Conservation (phyloP, 352 stramenopile genomes). For the Ochromonadaceae sp. region DNA sequence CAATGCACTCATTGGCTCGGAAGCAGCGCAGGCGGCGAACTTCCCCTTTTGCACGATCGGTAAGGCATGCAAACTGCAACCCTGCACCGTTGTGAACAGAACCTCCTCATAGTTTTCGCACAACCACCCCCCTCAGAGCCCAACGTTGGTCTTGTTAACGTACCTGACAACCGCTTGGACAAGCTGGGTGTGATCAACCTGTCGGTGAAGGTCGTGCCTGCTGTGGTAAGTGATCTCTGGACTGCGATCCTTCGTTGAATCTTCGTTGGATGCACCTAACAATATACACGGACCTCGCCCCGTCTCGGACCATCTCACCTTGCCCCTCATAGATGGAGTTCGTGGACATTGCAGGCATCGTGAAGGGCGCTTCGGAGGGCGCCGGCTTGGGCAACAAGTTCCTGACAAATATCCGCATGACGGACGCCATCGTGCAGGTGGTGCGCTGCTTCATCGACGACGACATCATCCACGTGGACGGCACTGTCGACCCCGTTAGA, state of each 20-base stretch:
- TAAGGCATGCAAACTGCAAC: neutral
- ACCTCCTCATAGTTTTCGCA: neutral
- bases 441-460: slow-evolving; percentile 95
- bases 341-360: slow-evolving; percentile 74
- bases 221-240: slow-evolving; percentile 15
- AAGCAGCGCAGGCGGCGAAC: slow-evolving; percentile 60
- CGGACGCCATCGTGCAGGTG: slow-evolving; percentile 68
- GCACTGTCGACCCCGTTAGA: slow-evolving; percentile 79
- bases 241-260: no score
- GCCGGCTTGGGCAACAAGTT: slow-evolving; percentile 97
- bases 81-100: neutral
- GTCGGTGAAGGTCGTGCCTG: slow-evolving; percentile 43
- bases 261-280: no score
- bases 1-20: slow-evolving; percentile 80
- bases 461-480: slow-evolving; percentile 93
- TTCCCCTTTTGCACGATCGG: slow-evolving; percentile 73
- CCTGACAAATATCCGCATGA: slow-evolving; percentile 68
- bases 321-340: slow-evolving; percentile 53
- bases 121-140: slow-evolving; percentile 35
- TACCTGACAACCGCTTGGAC: slow-evolving; percentile 46
- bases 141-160: slow-evolving; percentile 56
- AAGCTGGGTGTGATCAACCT: slow-evolving; percentile 49
- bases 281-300: neutral
- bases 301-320: slow-evolving; percentile 36
- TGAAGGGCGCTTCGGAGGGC: slow-evolving; percentile 73